Evolutionary conservation across 2,329 filamentous ascomycete genomes (phyloP).

Genomic region (Zasmidium cellare): DNA sequence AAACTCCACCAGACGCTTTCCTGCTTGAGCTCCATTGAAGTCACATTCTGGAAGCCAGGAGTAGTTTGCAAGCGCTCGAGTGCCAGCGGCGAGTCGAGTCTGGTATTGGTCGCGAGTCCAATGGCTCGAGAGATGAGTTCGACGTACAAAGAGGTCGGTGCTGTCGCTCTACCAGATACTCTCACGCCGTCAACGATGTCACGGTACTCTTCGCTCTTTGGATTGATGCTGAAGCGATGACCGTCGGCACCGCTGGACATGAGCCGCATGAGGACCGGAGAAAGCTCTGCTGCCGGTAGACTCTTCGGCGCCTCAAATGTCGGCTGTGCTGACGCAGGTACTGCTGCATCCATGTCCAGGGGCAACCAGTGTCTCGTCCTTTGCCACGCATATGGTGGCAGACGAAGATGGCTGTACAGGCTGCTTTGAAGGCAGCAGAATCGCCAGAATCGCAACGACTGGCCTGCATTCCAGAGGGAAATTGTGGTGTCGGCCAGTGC

Average conservation of each 20-base stretch:
- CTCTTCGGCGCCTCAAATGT: not conserved
- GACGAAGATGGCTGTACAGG: not conserved
- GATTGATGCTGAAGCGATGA: not conserved
- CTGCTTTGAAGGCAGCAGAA: not conserved
- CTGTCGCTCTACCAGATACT: not conserved
- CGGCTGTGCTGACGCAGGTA: not conserved
- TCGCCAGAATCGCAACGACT: not conserved
- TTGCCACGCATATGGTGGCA: not conserved
- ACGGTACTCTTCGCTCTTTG: not conserved
- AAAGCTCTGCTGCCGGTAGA: too few relatives aligned
- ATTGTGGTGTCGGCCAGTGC: not conserved
- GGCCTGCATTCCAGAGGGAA: not conserved
- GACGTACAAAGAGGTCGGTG: not conserved
- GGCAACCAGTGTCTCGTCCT: slow-evolving; percentile 1
- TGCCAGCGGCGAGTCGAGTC: not conserved
- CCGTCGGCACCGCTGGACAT: too few relatives aligned
- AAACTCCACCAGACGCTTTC: not conserved
- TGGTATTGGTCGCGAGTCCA: not conserved
- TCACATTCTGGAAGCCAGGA: too few relatives aligned
- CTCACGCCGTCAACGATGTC: not conserved
- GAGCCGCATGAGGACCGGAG: too few relatives aligned
- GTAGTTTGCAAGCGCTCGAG: not conserved
- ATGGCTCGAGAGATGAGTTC: not conserved
- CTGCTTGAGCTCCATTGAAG: too few relatives aligned
- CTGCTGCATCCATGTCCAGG: not conserved